Percentiles rank a stretch among this genome's conserved stretches.
Conservation (phyloP, 192 early-diverging fungal genomes). For the Glomus cerebriforme region DNA sequence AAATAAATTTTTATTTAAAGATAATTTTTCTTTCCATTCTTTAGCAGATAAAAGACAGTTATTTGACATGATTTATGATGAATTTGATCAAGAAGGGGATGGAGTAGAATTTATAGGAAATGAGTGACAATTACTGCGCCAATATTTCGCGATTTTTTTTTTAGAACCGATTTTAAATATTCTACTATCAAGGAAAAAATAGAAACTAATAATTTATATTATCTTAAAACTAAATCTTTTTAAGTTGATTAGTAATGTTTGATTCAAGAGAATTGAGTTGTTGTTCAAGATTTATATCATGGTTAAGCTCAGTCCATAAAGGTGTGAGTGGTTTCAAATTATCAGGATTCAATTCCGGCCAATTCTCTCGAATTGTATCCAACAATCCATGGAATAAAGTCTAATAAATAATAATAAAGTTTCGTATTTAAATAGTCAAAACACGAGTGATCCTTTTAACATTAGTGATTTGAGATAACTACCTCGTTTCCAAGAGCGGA, state of each 20-base stretch:
- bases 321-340: constrained; percentile 48
- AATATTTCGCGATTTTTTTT: background rate
- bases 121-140: background rate
- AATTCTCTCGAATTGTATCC: constrained; percentile 41
- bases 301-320: constrained; percentile 38
- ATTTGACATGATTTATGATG: background rate
- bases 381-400: constrained; percentile 43
- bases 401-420: constrained; percentile 31
- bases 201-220: too few species aligned
- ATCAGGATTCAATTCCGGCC: constrained; percentile 56
- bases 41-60: background rate
- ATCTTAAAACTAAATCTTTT: background rate
- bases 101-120: background rate
- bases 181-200: too few species aligned
- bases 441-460: background rate
- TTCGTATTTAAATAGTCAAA: background rate
- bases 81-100: background rate
- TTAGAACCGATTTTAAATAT: too few species aligned
- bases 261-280: background rate
- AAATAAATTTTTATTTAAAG: background rate
- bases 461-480: background rate
- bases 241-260: background rate
- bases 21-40: background rate
- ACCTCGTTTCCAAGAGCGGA: constrained; percentile 56
- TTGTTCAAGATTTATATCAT: constrained; percentile 27